These are phyloP conservation scores for Jatropha podagrica DNA, from an alignment of 441 rosid genomes.

Conservation along the genomic window DNA sequence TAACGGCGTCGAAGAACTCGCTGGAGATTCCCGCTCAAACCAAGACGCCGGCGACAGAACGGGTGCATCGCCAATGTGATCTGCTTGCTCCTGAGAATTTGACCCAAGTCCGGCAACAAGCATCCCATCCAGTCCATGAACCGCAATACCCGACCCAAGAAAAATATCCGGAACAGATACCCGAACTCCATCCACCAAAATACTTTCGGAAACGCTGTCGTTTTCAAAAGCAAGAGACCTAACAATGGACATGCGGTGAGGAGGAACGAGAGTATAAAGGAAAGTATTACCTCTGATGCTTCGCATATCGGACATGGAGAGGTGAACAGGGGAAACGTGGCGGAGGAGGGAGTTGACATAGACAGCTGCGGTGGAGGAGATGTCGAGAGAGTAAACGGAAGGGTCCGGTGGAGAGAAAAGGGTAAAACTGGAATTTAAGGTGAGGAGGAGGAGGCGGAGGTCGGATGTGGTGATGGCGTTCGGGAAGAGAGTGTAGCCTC, in stretches of 20 bases:
- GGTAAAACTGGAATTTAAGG: conserved; percentile 33
- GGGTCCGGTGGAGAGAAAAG: conserved; percentile 42
- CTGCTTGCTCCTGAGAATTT: background rate
- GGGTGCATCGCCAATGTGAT: background rate
- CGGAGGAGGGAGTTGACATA: conserved; percentile 34
- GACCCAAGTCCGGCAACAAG: conserved; percentile 26
- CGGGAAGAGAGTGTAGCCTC: conserved; percentile 43
- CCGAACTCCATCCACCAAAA: conserved; percentile 31
- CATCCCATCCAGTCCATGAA: conserved; percentile 41
- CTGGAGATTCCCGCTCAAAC: conserved; percentile 11
- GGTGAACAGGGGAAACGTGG: conserved; percentile 36
- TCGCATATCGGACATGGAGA: conserved; percentile 27
- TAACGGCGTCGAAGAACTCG: background rate
- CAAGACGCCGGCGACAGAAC: background rate
- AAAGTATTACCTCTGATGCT: conserved; percentile 15
- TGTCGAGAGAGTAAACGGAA: conserved; percentile 37
- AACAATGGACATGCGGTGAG: conserved; percentile 19
- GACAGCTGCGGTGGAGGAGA: conserved; percentile 31
- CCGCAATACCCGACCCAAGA: conserved; percentile 33
- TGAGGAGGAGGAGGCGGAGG: conserved; percentile 33
- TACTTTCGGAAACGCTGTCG: conserved; percentile 16
- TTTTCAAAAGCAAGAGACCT: conserved; percentile 15
- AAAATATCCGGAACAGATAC: conserved; percentile 36
- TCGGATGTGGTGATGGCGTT: conserved; percentile 40
- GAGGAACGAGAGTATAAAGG: conserved; percentile 35